Evolutionary conservation across 2,329 filamentous ascomycete species (phyloP), one percentile per base, ranked within the genome.

Genomic region (Penicillium sp.): DNA sequence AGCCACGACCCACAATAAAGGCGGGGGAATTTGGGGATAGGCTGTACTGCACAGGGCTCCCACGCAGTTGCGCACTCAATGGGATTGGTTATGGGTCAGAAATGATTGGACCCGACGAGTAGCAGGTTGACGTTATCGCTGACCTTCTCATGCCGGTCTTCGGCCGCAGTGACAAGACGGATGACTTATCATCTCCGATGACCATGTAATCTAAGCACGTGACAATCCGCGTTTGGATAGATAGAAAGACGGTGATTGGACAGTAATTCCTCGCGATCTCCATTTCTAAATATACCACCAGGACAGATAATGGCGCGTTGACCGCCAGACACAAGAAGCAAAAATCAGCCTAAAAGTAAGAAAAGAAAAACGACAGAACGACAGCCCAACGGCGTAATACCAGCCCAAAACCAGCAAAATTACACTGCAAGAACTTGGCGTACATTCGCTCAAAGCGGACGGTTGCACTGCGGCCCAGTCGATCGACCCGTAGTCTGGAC

Each of bases 361-460:
- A 36, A n/a, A 37, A 18, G 29, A 14, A 17, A 26, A 14, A 17
- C 18, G 3, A 5, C 9, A 5, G 18, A 22, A 9, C 5, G 9
- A 5, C 18, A 22, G 18, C 18, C 18, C 9, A 22, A 22, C 18
- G 18, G 18, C 9, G 18, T 22, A 22, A 22, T 22, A 22, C 18
- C 18, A 5, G 18, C 18, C 25, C 25, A n/a, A 27, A 27, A 11
- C 25, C 10, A 5, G 11, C 11, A 33, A 12, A 33, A 31, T 10
- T 44, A 45, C 47, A 51, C 48, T 47, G 48, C 47, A 44, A 40
- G 29, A 45, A 17, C 41, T 34, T 47, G 46, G 46, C 44, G 48
- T 42, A 50, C 5, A 22, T 9, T 22, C 18, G 18, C 18, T 22
- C 11, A 27, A 23, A 23, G 6, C 11, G 40, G 34, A 34, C 30